Conservation (phyloP, 352 stramenopile species). For the Phytophthora tubulina region DNA sequence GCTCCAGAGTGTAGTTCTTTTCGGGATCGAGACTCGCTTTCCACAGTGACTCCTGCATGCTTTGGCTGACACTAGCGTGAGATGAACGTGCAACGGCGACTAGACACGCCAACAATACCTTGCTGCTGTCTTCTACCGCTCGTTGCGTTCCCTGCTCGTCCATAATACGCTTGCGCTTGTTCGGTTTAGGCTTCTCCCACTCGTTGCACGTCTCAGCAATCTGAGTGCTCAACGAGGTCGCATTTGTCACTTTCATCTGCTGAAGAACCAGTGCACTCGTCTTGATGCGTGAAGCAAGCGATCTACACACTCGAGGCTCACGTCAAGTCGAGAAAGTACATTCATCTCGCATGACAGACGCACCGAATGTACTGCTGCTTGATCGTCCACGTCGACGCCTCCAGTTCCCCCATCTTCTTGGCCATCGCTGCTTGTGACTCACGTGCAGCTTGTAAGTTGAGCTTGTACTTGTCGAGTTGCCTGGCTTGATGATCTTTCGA, state of each 20-base stretch:
- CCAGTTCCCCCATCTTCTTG: conserved; percentile 57
- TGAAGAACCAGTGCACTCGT: conserved; percentile 58
- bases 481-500: conserved; percentile 52
- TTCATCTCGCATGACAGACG: neutral
- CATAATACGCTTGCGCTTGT: conserved; percentile 57
- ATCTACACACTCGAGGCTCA: conserved; percentile 38
- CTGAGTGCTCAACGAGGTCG: conserved; percentile 29
- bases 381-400: conserved; percentile 43
- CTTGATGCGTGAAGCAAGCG: conserved; percentile 65
- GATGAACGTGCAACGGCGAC: conserved; percentile 8
- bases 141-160: conserved; percentile 5
- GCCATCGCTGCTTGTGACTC: conserved; percentile 57
- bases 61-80: conserved; percentile 38
- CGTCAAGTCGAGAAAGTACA: neutral
- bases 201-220: conserved; percentile 37
- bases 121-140: conserved; percentile 6
- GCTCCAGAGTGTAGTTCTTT: conserved; percentile 1
- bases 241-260: conserved; percentile 47
- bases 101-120: conserved; percentile 37
- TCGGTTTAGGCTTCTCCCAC: conserved; percentile 42
- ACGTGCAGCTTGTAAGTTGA: conserved; percentile 54
- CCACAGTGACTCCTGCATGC: conserved; percentile 21
- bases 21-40: neutral
- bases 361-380: conserved; percentile 76
- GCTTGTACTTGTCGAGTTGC: conserved; percentile 54